Evolutionary conservation across 1,284 basidiomycete genomes (phyloP), one percentile per base, ranked within the genome.

Genomic region (Ceratobasidium sp.): DNA sequence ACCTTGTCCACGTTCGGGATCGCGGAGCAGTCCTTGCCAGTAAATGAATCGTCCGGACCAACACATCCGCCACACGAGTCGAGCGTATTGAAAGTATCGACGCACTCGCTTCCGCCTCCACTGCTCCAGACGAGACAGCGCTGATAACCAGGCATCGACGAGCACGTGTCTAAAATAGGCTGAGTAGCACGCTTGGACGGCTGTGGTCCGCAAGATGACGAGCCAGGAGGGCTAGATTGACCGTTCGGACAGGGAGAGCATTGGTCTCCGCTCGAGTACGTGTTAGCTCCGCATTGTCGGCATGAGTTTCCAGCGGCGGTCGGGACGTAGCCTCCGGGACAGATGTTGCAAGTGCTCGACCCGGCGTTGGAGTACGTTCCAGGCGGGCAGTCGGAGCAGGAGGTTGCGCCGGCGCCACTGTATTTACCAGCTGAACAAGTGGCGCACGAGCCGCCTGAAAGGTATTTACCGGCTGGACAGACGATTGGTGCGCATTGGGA

Each of bases 21-120:
- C 13, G 60, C 72, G 44, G 60, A 28, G 61, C 72, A 75, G 49
- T 75, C 72, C 13, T 46, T 39, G 20, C 72, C 72, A 23, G 46
- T 33, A 44, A 12, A 66, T 5, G 51, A n/a, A 7, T 44, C 39
- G 55, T 75, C 72, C 10, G 46, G 46, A 26, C 44, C 60, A 40
- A 66, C 60, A 49, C 72, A 75, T 18, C 72, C 72, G 42, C 72
- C 72, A 15, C 72, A 75, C 60, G 72, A 63, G 49, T 75, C 72
- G 61, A 42, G 28, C 9, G 60, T 64, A 44, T 49, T 64, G 23
- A 75, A n/a, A 18, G 23, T 23, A 23, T 75, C 42, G 49, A 75
- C 23, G 49, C 72, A 75, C 40, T 76, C 78, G 61, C 10, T 28
- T 15, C 73, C 73, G 28, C 73, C 55, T 9, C 15, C 3, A 28